Percentiles rank a stretch among this genome's conserved stretches.
Conservation (phyloP, 2,329 filamentous ascomycete genomes). For the Pseudogymnoascus sp. region DNA sequence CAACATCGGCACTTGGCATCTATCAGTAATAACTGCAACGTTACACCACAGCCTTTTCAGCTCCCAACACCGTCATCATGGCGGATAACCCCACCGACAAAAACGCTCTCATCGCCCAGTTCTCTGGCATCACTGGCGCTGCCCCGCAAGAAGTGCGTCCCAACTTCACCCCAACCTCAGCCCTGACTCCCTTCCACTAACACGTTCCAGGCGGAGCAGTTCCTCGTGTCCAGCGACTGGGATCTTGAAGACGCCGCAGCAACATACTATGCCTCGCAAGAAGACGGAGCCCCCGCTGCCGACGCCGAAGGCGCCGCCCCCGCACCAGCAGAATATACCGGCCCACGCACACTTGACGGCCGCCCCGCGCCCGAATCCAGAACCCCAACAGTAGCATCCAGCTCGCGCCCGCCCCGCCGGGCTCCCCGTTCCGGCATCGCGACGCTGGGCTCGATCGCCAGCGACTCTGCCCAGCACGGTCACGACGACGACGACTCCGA, state of each 20-base stretch:
- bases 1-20: neutral
- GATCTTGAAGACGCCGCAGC: constrained; percentile 54
- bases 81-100: constrained; percentile 26
- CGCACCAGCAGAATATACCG: constrained; percentile 41
- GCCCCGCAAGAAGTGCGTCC: constrained; percentile 38
- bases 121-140: constrained; percentile 48
- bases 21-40: constrained; percentile 23
- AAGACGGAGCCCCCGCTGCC: constrained; percentile 36
- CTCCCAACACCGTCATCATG: constrained; percentile 27
- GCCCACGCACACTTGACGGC: constrained; percentile 55
- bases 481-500: constrained; percentile 54
- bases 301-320: constrained; percentile 34
- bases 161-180: neutral
- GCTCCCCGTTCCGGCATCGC: constrained; percentile 41
- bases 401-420: constrained; percentile 18
- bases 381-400: constrained; percentile 21
- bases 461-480: constrained; percentile 34
- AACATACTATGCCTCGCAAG: constrained; percentile 52
- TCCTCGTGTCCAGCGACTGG: constrained; percentile 58
- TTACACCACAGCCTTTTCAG: constrained; percentile 20
- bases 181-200: constrained; percentile 9
- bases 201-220: constrained; percentile 50
- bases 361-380: constrained; percentile 44
- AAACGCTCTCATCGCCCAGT: constrained; percentile 41
- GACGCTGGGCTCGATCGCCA: constrained; percentile 46